Evolutionary conservation across 371 early-diverging fungal species (phyloP).

Genomic region (Mycotypha africana): DNA sequence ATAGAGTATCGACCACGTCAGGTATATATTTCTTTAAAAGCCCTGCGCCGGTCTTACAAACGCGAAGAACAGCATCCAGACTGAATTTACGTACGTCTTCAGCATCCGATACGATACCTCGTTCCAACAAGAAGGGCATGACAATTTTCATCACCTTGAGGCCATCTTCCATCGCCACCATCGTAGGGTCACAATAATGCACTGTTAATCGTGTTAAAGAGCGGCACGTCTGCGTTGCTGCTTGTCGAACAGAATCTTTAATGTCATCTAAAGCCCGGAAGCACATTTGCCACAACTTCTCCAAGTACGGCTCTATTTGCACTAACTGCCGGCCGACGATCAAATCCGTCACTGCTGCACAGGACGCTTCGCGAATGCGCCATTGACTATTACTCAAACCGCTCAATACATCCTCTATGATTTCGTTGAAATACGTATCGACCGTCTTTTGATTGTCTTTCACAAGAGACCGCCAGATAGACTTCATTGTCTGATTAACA

Average conservation of each 20-base stretch:
- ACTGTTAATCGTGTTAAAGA: conserved; percentile 76
- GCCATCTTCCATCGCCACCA: conserved; percentile 54
- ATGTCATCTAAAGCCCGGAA: conserved; percentile 92
- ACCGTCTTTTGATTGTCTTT: conserved; percentile 72
- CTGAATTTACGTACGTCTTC: conserved; percentile 88
- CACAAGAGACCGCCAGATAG: conserved; percentile 83
- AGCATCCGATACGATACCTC: conserved; percentile 78
- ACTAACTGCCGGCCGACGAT: conserved; percentile 63
- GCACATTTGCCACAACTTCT: conserved; percentile 81
- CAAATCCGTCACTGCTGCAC: conserved; percentile 74
- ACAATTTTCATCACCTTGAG: conserved; percentile 70
- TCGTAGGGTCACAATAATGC: conserved; percentile 75
- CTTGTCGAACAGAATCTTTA: conserved; percentile 85
- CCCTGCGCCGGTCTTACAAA: conserved; percentile 72
- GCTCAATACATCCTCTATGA: conserved; percentile 71
- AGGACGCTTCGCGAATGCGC: conserved; percentile 82
- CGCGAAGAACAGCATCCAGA: conserved; percentile 72
- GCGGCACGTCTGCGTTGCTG: conserved; percentile 78
- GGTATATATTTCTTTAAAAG: conserved; percentile 72
- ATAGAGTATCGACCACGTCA: conserved; percentile 63
- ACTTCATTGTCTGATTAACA: conserved; percentile 83
- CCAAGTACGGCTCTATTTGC: conserved; percentile 70
- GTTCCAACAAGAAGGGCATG: conserved; percentile 80
- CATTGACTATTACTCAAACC: conserved; percentile 81
- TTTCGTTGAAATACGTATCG: conserved; percentile 75